Conservation (phyloP, 1,284 basidiomycete genomes). For the Flammula alnicola region DNA sequence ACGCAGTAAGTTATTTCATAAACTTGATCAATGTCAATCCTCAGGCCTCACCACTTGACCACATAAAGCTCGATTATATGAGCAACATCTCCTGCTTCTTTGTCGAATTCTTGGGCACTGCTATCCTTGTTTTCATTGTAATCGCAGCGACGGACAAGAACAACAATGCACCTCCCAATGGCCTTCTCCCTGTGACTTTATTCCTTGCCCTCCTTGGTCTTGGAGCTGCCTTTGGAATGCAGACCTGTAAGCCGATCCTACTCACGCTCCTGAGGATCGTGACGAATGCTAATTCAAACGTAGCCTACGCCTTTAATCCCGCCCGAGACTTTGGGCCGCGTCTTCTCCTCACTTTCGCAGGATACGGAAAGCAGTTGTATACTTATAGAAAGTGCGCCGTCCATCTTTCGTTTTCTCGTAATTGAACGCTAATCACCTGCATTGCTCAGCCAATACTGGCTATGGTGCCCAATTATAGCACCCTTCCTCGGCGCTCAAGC, state of each 20-base stretch:
- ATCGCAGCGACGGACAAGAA: conserved; percentile 43
- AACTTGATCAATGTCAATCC: neutral
- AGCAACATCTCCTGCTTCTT: conserved; percentile 42
- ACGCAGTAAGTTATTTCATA: conserved; percentile 34
- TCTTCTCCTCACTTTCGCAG: conserved; percentile 54
- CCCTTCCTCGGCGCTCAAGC: conserved; percentile 60
- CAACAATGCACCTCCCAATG: conserved; percentile 46
- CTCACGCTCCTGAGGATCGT: neutral
- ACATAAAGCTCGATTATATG: conserved; percentile 43
- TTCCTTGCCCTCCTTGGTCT: conserved; percentile 55
- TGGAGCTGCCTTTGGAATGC: conserved; percentile 53
- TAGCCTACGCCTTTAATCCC: conserved; percentile 57
- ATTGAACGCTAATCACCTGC: neutral
- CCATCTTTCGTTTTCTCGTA: neutral
- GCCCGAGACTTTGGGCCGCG: conserved; percentile 63
- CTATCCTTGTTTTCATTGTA: conserved; percentile 37
- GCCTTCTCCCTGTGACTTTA: conserved; percentile 51
- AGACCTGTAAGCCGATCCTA: conserved; percentile 42
- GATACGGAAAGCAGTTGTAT: conserved; percentile 51
- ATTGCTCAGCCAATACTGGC: conserved; percentile 64
- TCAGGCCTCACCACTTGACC: neutral
- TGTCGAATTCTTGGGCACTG: conserved; percentile 42
- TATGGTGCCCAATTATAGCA: conserved; percentile 72
- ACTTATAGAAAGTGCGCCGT: conserved; percentile 41
- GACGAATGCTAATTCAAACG: neutral